Evolutionary conservation across 83 land plant species (phyloP), one percentile per base, ranked within the genome.

Genomic region (Diphasiastrum complanatum): DNA sequence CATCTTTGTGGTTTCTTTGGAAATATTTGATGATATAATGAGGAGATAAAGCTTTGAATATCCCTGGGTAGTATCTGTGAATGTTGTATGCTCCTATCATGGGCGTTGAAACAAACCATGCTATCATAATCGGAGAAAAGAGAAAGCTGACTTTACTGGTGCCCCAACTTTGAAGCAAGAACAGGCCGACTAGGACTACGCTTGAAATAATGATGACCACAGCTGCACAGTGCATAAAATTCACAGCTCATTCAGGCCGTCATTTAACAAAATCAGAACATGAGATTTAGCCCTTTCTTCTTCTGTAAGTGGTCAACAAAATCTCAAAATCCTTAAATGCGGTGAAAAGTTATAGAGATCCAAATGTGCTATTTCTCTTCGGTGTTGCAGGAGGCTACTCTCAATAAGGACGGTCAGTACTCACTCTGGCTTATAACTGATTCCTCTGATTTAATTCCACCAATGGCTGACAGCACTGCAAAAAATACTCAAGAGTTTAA

Each of bases 381-480:
- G 30, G 28, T 25, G 4, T 53, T 28, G 32, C 8, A 53, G 16
- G 60, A 47, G n/a, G n/a, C n/a, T n/a, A 33, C 27, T 22, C 4
- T 41, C 23, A 3, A 3, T 47, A 29, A 30, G 11, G 32, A 16
- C 19, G n/a, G n/a, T n/a, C n/a, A n/a, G n/a, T n/a, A 63, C 80
- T 73, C 70, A 81, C 84, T 35, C 59, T 74, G 61, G 19, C 43
- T 50, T 4, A 81, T 40, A 32, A 78, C 61, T 47, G 78, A 68
- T 56, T 64, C 63, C 35, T 68, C 71, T 58, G 62, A 66, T 60
- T 74, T 65, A 22, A 81, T 54, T 16, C 85, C 85, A 69, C 70
- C 78, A 45, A 81, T 71, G 37, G 81, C 85, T 55, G 85, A 81
- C 31, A 81, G 65, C 16, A 81, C 85, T 81, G 78, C 59, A 52